Base-by-base conservation (phyloP, 1,284 basidiomycete species). In the Spongiforma sp. region DNA sequence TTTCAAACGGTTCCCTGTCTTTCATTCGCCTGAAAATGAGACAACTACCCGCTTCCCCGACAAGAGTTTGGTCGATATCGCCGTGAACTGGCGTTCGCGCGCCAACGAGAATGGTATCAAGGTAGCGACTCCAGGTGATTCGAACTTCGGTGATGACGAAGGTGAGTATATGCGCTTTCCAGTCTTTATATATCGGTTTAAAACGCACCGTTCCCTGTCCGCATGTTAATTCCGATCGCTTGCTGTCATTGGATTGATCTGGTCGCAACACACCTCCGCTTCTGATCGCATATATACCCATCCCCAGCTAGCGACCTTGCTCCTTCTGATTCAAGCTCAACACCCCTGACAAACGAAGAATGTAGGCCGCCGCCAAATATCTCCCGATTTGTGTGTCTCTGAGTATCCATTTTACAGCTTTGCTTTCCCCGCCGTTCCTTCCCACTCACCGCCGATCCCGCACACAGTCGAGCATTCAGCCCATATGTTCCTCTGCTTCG, bases 51-150 rank as follows among this genome's bases (percentile, higher is more conserved):
- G 65, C 78, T 76, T 66, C 9, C 50, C 57, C 28, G 80, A 84
- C 69, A 80, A 79, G 66, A 83, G 79, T 68, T 79, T 86, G 33
- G 84, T 86, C n/a, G 86, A 90, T 75, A 82, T 87, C 57, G 83
- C 88, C 14, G 83, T 84, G 33, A 91, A 86, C 73, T 93, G 91
- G 91, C 84, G 90, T 62, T 86, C 84, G 39, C 83, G 89, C 56
- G 88, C 90, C 39, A 87, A 81, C 62, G 87, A 89, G 71, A 88
- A 90, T 68, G 89, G 89, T 37, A 91, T 91, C 67, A 88, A 84
- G 73, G 88, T 90, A 61, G 79, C 84, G 48, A 79, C 80, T 21
- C 69, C 73, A 33, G 84, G 86, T 56, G 84, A 85, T 15, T 81
- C 83, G 8, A 80, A 83, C 67, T 85, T 82, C 72, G 82, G 79